These are phyloP conservation scores for Malbranchea zuffiana DNA, from an alignment of 2,329 filamentous ascomycete genomes.

Conservation along the genomic window DNA sequence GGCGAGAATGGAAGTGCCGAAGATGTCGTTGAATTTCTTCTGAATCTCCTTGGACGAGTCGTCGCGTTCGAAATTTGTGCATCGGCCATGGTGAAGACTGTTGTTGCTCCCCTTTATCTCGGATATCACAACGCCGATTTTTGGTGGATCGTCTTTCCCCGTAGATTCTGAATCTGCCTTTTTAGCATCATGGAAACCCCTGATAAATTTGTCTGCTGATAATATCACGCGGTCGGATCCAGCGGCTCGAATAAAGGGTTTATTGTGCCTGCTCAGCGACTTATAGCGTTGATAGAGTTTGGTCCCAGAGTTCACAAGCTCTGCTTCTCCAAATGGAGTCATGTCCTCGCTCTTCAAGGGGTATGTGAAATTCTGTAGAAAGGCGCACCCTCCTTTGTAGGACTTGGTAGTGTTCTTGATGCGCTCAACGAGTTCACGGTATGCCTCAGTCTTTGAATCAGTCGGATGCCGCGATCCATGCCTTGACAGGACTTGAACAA, in stretches of 20 bases:
- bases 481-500: conserved; percentile 69
- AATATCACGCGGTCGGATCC: conserved; percentile 60
- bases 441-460: conserved; percentile 50
- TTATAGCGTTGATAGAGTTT: conserved; percentile 67
- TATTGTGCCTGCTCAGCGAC: conserved; percentile 44
- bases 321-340: conserved; percentile 54
- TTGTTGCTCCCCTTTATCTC: conserved; percentile 63
- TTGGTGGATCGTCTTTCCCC: conserved; percentile 39
- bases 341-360: conserved; percentile 58
- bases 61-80: conserved; percentile 55
- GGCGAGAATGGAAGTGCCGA: conserved; percentile 55
- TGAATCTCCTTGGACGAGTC: conserved; percentile 37
- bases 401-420: conserved; percentile 49
- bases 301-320: conserved; percentile 63
- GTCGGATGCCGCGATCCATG: conserved; percentile 82
- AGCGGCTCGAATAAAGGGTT: conserved; percentile 62
- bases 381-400: conserved; percentile 55
- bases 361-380: conserved; percentile 63
- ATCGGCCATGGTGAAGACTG: conserved; percentile 64
- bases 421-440: conserved; percentile 52
- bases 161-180: conserved; percentile 30
- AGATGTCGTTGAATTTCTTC: conserved; percentile 49
- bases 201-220: conserved; percentile 64
- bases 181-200: conserved; percentile 57
- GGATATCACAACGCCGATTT: conserved; percentile 54